These are phyloP conservation scores for Kodamaea kaohsiungensis DNA, from an alignment of 805 yeast genomes.

Conservation along the genomic window DNA sequence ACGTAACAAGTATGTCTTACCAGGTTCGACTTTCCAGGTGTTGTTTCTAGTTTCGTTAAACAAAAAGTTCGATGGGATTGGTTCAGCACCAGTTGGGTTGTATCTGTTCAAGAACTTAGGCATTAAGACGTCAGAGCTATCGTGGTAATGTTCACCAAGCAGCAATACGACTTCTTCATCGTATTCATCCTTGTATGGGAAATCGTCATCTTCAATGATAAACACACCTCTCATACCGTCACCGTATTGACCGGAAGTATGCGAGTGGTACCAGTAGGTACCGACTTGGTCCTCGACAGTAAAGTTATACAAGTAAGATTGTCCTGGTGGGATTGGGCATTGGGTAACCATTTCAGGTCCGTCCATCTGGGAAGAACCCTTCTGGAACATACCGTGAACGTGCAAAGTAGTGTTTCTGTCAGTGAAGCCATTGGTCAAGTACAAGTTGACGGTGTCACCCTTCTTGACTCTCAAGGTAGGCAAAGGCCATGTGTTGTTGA, in stretches of 20 bases:
- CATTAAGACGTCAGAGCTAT: constrained; percentile 50
- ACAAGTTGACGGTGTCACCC: constrained; percentile 76
- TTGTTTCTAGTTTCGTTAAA: constrained; percentile 79
- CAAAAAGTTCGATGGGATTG: constrained; percentile 81
- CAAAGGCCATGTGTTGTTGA: constrained; percentile 79
- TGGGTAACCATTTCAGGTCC: constrained; percentile 89
- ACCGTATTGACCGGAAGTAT: constrained; percentile 84
- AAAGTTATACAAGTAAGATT: constrained; percentile 78
- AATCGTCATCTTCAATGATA: constrained; percentile 69
- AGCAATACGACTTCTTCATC: constrained; percentile 77
- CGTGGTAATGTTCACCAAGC: constrained; percentile 89
- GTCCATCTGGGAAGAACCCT: constrained; percentile 76
- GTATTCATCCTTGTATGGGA: constrained; percentile 58
- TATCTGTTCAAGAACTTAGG: constrained; percentile 61
- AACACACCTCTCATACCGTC: constrained; percentile 88
- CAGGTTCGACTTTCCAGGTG: constrained; percentile 80
- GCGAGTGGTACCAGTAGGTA: constrained; percentile 97
- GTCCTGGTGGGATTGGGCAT: constrained; percentile 88
- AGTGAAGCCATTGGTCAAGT: constrained; percentile 72
- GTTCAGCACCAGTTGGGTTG: constrained; percentile 99
- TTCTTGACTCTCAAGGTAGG: constrained; percentile 76
- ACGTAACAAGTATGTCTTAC: constrained; percentile 80
- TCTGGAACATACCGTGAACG: constrained; percentile 91
- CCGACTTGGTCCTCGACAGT: constrained; percentile 84
- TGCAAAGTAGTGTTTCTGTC: constrained; percentile 77